Percentiles rank a stretch among this genome's conserved stretches.
These are phyloP conservation scores for Leccinum boreale DNA, from an alignment of 768 basidiomycete genomes.

Conservation along the genomic window DNA sequence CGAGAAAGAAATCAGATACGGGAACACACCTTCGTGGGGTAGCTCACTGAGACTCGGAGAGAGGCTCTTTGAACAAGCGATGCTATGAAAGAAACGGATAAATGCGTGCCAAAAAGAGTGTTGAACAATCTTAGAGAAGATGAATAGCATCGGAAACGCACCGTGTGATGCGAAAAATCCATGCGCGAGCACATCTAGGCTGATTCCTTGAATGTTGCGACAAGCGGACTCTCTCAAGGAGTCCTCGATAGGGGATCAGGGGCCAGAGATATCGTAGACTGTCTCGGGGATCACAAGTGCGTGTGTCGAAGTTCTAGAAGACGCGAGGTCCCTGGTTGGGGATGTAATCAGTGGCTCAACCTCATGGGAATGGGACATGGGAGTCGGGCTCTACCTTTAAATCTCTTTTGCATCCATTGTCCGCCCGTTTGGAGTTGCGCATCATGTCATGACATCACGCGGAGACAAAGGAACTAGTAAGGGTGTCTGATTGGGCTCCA, in stretches of 20 bases:
- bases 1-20: constrained; percentile 6
- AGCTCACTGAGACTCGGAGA: background rate
- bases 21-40: background rate
- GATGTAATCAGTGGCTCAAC: background rate
- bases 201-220: constrained; percentile 9
- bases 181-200: constrained; percentile 9
- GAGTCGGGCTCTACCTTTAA: background rate
- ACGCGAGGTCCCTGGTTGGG: background rate
- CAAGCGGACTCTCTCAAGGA: background rate
- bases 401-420: background rate
- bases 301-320: background rate
- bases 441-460: background rate
- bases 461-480: background rate
- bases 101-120: background rate
- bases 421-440: background rate
- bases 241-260: background rate
- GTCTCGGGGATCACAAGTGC: constrained; percentile 1
- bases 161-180: background rate
- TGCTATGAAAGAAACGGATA: background rate
- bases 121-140: background rate
- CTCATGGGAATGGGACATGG: background rate
- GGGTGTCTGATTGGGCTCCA: background rate
- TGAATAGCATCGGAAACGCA: background rate
- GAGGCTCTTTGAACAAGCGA: background rate
- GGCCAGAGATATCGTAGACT: constrained; percentile 4